Evolutionary conservation across 2,329 filamentous ascomycete species (phyloP).

Genomic region (Zymoseptoria ardabiliae): DNA sequence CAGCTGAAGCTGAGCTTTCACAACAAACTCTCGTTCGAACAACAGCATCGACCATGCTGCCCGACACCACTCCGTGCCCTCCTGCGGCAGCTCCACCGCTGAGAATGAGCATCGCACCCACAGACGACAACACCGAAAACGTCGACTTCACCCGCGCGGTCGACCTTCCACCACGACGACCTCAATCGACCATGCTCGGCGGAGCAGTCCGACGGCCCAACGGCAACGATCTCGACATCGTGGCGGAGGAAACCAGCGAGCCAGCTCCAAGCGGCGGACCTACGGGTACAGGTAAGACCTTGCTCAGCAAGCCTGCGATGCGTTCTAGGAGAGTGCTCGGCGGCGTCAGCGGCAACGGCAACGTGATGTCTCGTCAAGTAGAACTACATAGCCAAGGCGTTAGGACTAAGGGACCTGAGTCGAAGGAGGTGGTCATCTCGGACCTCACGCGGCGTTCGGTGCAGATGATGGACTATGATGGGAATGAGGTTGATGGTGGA

Average conservation of each 20-base stretch:
- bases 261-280: slow-evolving; percentile 3
- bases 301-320: slow-evolving; percentile 22
- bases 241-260: slow-evolving; percentile 20
- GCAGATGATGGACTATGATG: background rate
- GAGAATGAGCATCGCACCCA: background rate
- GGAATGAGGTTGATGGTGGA: background rate
- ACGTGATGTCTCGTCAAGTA: background rate
- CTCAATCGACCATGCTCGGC: slow-evolving; percentile 15
- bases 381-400: background rate
- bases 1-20: background rate
- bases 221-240: slow-evolving; percentile 28
- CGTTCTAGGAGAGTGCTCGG: slow-evolving; percentile 11
- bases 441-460: background rate
- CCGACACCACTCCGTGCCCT: background rate
- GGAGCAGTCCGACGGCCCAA: slow-evolving; percentile 16
- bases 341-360: background rate
- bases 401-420: slow-evolving; percentile 1
- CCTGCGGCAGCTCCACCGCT: background rate
- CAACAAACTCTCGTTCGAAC: background rate
- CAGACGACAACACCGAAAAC: slow-evolving; percentile 23
- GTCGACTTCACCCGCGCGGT: slow-evolving; percentile 29
- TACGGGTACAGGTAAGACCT: slow-evolving; percentile 13
- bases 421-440: slow-evolving; percentile 4
- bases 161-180: slow-evolving; percentile 22
- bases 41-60: background rate